These are phyloP conservation scores for Starmerella geochares DNA, from an alignment of 805 yeast species.

Conservation along the genomic window DNA sequence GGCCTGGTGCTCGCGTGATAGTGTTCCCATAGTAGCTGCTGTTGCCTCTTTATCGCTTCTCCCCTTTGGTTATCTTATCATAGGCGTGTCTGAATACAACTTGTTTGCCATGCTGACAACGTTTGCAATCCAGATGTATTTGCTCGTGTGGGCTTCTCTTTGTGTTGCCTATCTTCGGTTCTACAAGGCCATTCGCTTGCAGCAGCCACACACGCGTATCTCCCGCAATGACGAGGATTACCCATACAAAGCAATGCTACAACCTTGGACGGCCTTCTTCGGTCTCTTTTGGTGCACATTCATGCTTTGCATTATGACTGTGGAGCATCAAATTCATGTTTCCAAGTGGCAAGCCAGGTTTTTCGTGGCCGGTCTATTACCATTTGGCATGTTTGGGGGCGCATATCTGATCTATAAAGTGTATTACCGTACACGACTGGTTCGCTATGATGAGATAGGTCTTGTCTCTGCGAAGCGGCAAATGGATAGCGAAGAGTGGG, in stretches of 20 bases:
- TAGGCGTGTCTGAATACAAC: not conserved
- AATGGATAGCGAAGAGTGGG: conserved; percentile 25
- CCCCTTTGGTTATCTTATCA: conserved; percentile 9
- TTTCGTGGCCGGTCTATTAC: conserved; percentile 30
- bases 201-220: conserved; percentile 43
- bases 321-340: conserved; percentile 7
- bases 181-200: conserved; percentile 45
- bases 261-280: conserved; percentile 57
- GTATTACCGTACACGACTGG: conserved; percentile 50
- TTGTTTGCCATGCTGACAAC: conserved; percentile 6
- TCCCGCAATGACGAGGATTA: conserved; percentile 53
- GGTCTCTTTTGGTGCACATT: conserved; percentile 28
- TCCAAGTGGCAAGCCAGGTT: not conserved
- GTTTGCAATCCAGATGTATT: conserved; percentile 8
- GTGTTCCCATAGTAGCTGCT: conserved; percentile 17
- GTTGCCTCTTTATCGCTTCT: not conserved
- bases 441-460: conserved; percentile 61
- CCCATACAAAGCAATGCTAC: conserved; percentile 57
- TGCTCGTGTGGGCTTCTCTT: conserved; percentile 61
- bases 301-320: conserved; percentile 1
- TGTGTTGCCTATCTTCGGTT: conserved; percentile 52
- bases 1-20: conserved; percentile 14
- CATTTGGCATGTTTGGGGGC: conserved; percentile 41
- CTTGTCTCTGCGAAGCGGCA: conserved; percentile 45
- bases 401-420: conserved; percentile 47